A percentile compares a stretch with the other conserved stretches of the same genome.
Conservation (phyloP, 495 filamentous ascomycete species). For the Penicillium odoratum region DNA sequence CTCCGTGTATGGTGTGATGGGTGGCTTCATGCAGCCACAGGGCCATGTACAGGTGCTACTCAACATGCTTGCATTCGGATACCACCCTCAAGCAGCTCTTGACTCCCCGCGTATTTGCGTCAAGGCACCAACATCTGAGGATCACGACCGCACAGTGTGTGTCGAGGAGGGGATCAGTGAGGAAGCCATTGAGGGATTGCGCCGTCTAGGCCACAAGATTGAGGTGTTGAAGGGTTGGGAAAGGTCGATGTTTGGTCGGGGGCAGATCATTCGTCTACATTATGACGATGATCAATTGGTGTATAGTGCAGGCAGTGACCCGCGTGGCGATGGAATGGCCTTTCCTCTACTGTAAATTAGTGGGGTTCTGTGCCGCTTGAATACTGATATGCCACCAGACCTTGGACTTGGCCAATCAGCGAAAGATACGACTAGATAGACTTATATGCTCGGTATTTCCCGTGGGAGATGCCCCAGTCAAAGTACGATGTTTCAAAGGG, state of each 20-base stretch:
- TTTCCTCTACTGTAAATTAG: slow-evolving; percentile 49
- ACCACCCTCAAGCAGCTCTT: slow-evolving; percentile 83
- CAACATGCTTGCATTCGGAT: slow-evolving; percentile 83
- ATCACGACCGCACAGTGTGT: slow-evolving; percentile 60
- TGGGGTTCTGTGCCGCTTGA: not conserved
- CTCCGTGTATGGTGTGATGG: slow-evolving; percentile 93
- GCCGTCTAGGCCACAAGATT: slow-evolving; percentile 69
- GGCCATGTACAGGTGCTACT: slow-evolving; percentile 94
- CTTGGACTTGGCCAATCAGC: not conserved
- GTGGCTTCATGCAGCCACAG: slow-evolving; percentile 98
- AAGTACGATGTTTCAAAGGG: not conserved
- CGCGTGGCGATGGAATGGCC: slow-evolving; percentile 82
- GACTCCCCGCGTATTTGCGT: slow-evolving; percentile 89
- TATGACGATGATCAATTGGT: slow-evolving; percentile 66
- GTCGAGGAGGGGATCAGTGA: slow-evolving; percentile 83
- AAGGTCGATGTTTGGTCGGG: slow-evolving; percentile 79
- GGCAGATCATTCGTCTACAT: slow-evolving; percentile 84
- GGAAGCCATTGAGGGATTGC: slow-evolving; percentile 64
- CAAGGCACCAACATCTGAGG: slow-evolving; percentile 59
- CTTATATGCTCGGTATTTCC: not conserved
- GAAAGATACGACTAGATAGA: not conserved
- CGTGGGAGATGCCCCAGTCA: not conserved
- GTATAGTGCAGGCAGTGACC: slow-evolving; percentile 86
- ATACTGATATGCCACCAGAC: not conserved
- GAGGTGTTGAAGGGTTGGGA: slow-evolving; percentile 64